Evolutionary conservation across 2,329 filamentous ascomycete genomes (phyloP), one percentile per base, ranked within the genome.

Genomic region (Exserohilum rostratum): DNA sequence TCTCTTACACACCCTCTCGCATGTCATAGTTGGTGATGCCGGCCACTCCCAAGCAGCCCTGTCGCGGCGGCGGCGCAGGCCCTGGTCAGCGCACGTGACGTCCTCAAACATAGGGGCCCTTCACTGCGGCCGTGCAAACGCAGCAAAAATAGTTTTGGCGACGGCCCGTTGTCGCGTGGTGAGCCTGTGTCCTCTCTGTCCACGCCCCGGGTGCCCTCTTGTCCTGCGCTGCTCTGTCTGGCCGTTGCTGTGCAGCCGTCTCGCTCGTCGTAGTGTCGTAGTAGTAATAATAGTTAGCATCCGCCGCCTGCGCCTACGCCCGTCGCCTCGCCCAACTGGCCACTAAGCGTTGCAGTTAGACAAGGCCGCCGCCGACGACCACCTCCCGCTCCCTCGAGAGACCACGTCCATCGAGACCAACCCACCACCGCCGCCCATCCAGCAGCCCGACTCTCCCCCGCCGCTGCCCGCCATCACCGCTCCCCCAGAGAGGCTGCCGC

Each of bases 271-370:
- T 25, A 7, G 4, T 25, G 22, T 25, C 22, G 22, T 7, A 7
- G 22, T 25, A 25, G 4, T 25, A 4, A 7, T 25, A 25, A 25
- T 7, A 25, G 22, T n/a, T 25, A 25, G 4, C 7, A 25, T 25
- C 22, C 22, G 22, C 22, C 22, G 66, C 64, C 65, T 55, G 38
- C 22, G 38, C 22, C 38, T 40, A 52, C 27, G 52, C 52, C 22
- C 52, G 40, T 49, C 55, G 44, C 42, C 45, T 51, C 58, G 60
- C 57, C 43, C 58, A 40, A 20, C 47, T 60, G 60, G 67, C 66
- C 67, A 69, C 59, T 65, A 55, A 69, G 65, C 62, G 60, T 44
- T 63, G 65, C 62, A 64, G 60, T 51, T 61, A 58, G 58, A 61
- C 61, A 68, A 66, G 64, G 63, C 68, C 58, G 60, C 60, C 50